These are phyloP conservation scores for Monilinia polystroma DNA, from an alignment of 2,329 filamentous ascomycete genomes.

Conservation along the genomic window DNA sequence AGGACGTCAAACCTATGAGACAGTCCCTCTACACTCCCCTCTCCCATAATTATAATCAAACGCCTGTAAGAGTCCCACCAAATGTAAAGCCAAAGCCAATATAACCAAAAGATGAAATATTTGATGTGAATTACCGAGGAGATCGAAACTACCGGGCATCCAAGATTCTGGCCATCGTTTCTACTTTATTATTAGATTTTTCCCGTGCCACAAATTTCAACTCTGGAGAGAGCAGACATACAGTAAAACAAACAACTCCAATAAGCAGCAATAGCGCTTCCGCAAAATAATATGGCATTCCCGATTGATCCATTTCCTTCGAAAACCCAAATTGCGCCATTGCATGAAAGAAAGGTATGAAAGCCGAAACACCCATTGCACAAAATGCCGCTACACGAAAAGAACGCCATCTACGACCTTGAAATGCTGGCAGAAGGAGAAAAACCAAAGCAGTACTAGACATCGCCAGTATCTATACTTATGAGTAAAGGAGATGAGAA, in stretches of 20 bases:
- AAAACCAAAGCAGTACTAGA: constrained; percentile 41
- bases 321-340: constrained; percentile 26
- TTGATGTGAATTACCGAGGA: constrained; percentile 31
- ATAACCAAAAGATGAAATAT: constrained; percentile 33
- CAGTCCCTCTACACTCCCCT: neutral
- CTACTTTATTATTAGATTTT: constrained; percentile 16
- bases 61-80: constrained; percentile 15
- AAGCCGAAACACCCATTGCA: constrained; percentile 29
- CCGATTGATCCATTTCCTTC: constrained; percentile 26
- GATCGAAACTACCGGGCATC: constrained; percentile 32
- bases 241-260: constrained; percentile 27
- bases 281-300: constrained; percentile 30
- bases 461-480: constrained; percentile 41
- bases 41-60: constrained; percentile 21
- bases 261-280: constrained; percentile 27
- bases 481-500: neutral
- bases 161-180: constrained; percentile 29
- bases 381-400: constrained; percentile 31
- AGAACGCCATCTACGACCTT: constrained; percentile 30
- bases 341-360: constrained; percentile 32
- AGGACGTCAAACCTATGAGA: neutral
- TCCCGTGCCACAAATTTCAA: too few relatives aligned
- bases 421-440: constrained; percentile 30
- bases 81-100: constrained; percentile 26
- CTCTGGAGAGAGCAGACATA: neutral